Percentiles rank a stretch among this genome's conserved stretches.
Evolutionary conservation across 257 asterid species (phyloP).

Genomic region (Jacaranda mimosifolia): DNA sequence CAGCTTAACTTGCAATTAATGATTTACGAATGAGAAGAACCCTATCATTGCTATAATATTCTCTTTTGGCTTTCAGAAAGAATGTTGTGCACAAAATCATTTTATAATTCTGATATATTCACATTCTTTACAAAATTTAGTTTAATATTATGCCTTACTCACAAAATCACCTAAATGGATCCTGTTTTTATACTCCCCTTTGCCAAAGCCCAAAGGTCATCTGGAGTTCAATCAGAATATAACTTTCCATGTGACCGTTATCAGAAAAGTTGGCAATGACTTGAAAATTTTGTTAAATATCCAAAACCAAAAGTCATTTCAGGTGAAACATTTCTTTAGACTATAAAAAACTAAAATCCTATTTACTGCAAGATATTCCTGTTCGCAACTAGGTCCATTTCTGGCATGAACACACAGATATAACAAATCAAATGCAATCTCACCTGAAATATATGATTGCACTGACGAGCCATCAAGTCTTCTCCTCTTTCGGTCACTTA

Average conservation of each 20-base stretch:
- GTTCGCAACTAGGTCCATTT: constrained; percentile 1
- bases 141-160: neutral
- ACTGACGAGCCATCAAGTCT: constrained; percentile 48
- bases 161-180: constrained; percentile 4
- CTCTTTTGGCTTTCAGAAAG: neutral
- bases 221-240: constrained; percentile 13
- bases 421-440: constrained; percentile 18
- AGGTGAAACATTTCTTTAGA: neutral
- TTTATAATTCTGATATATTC: constrained; percentile 8
- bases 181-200: neutral
- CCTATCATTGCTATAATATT: constrained; percentile 6
- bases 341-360: neutral
- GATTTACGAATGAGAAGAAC: constrained; percentile 1
- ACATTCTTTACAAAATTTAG: neutral
- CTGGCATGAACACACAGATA: constrained; percentile 12
- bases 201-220: constrained; percentile 26
- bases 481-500: constrained; percentile 68
- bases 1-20: neutral
- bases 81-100: neutral
- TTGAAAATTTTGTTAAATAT: constrained; percentile 7
- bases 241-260: neutral
- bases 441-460: constrained; percentile 58
- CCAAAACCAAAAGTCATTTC: constrained; percentile 1
- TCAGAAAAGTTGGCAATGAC: neutral
- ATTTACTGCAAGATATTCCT: neutral